Evolutionary conservation across 805 yeast species (phyloP), one percentile per base, ranked within the genome.

Genomic region (Candida pini): DNA sequence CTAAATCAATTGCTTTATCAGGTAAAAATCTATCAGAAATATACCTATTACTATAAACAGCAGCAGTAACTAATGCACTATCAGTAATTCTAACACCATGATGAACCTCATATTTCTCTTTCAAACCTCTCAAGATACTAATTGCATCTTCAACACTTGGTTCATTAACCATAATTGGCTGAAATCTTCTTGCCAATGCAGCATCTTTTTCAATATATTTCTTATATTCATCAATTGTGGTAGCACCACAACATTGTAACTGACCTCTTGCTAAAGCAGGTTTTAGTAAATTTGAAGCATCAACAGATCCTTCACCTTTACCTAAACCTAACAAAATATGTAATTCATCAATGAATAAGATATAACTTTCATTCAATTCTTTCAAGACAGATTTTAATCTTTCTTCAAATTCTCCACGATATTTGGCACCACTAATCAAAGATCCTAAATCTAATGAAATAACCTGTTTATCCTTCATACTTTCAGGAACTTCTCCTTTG

Each of bases 11-110:
- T 15, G 97, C 97, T 64, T 90, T 90, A 54, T 90, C 98, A 1
- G 98, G 98, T 25, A 90, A 64, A 51, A 78, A 88, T 36, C 97
- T 64, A 56, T 90, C 97, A 3, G 94, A 83, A 36, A 90, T 85
- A 56, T 90, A 90, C 44, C 98, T 71, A 53, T 87, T 85, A 31
- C 94, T 78, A 53, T 89, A 76, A 6, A 85, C 79, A 0, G 96
- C 96, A 9, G 97, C 96, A 0, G 96, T 83, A 2, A 90, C 97
- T 36, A 90, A 67, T 0, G 98, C 96, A 31, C 88, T 74, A 54
- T 90, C 98, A 4, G 90, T 74, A 39, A 90, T 86, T 44, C 96
- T 75, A 6, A 90, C 98, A 63, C 98, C 98, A 53, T 90, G 98
- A 51, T 90, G 98, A 2, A 90, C 96, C 54, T 90, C 98, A 56